A percentile compares a stretch with the other conserved stretches of the same genome.
These are phyloP conservation scores for Schizothecium vesticola DNA, from an alignment of 495 filamentous ascomycete genomes.

Conservation along the genomic window DNA sequence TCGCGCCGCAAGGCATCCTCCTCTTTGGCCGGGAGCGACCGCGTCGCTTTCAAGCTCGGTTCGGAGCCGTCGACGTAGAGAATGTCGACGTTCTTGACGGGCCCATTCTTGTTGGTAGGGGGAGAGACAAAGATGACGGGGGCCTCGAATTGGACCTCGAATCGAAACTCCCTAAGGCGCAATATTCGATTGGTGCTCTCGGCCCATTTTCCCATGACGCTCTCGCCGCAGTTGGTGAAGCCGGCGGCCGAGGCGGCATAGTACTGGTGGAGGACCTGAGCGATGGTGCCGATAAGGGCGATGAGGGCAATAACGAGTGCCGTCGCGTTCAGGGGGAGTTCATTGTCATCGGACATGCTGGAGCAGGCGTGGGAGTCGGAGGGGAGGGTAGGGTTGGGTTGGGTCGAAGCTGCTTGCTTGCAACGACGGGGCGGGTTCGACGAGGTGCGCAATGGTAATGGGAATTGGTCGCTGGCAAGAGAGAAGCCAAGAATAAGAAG, in stretches of 20 bases:
- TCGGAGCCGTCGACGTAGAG: constrained; percentile 36
- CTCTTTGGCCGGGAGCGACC: constrained; percentile 20
- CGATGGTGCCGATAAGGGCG: constrained; percentile 34
- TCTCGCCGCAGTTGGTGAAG: constrained; percentile 36
- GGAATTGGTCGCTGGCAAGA: neutral
- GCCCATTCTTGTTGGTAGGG: constrained; percentile 35
- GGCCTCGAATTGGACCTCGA: constrained; percentile 46
- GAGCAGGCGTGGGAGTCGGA: neutral
- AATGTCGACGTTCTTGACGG: constrained; percentile 30
- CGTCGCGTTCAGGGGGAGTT: constrained; percentile 19
- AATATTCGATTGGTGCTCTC: constrained; percentile 37
- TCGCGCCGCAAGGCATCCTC: constrained; percentile 17
- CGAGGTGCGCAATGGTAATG: neutral
- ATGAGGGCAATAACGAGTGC: constrained; percentile 35
- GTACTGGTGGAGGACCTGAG: constrained; percentile 42
- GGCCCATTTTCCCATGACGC: constrained; percentile 44
- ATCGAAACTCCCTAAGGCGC: constrained; percentile 37
- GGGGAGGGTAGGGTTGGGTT: neutral
- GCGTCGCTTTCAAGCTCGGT: constrained; percentile 31
- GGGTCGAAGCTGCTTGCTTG: neutral
- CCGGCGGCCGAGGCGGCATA: constrained; percentile 35
- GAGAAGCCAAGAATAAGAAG: neutral
- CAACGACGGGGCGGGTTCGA: no score
- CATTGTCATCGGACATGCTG: constrained; percentile 3
- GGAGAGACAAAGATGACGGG: constrained; percentile 46